phyloP scores from a whole-genome alignment of 495 filamentous ascomycete species.

The Bacidia gigantensis region DNA sequence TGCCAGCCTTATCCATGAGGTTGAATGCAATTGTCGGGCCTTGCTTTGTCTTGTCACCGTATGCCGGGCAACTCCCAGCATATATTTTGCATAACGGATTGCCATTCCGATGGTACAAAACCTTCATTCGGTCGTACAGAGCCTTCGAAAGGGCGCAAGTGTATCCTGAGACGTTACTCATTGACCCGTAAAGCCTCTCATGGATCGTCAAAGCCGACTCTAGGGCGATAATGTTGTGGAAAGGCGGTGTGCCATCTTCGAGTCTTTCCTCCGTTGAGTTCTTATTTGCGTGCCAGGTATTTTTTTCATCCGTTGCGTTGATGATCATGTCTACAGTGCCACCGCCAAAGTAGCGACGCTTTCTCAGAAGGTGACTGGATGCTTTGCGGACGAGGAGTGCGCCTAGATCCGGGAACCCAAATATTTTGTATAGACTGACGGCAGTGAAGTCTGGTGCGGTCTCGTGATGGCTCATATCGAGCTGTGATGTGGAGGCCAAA shows the following conservation, averaged over 20 bases:
- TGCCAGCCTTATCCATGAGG: slow-evolving; percentile 46
- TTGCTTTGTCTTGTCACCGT: slow-evolving; percentile 36
- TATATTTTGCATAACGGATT: slow-evolving; percentile 53
- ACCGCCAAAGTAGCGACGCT: slow-evolving; percentile 53
- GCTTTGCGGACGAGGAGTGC: slow-evolving; percentile 35
- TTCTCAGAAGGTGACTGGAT: slow-evolving; percentile 49
- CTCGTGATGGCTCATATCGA: slow-evolving; percentile 46
- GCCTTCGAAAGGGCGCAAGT: slow-evolving; percentile 47
- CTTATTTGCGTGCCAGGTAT: slow-evolving; percentile 38
- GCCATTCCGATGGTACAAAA: slow-evolving; percentile 55
- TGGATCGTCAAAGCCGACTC: slow-evolving; percentile 60
- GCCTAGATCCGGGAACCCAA: slow-evolving; percentile 67
- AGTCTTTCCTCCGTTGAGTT: slow-evolving; percentile 63
- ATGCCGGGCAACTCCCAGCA: slow-evolving; percentile 26
- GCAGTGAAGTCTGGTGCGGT: slow-evolving; percentile 58
- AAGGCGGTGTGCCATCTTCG: slow-evolving; percentile 81
- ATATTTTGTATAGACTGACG: slow-evolving; percentile 70
- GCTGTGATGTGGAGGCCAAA: slow-evolving; percentile 48
- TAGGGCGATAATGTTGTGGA: slow-evolving; percentile 77
- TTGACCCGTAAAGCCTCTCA: slow-evolving; percentile 51
- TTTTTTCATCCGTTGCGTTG: slow-evolving; percentile 34
- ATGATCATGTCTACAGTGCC: slow-evolving; percentile 60
- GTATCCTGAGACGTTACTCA: slow-evolving; percentile 61
- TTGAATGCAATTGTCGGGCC: slow-evolving; percentile 83
- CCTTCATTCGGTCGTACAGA: slow-evolving; percentile 43